Conservation (phyloP, 495 filamentous ascomycete species). For the Penicillium roqueforti region DNA sequence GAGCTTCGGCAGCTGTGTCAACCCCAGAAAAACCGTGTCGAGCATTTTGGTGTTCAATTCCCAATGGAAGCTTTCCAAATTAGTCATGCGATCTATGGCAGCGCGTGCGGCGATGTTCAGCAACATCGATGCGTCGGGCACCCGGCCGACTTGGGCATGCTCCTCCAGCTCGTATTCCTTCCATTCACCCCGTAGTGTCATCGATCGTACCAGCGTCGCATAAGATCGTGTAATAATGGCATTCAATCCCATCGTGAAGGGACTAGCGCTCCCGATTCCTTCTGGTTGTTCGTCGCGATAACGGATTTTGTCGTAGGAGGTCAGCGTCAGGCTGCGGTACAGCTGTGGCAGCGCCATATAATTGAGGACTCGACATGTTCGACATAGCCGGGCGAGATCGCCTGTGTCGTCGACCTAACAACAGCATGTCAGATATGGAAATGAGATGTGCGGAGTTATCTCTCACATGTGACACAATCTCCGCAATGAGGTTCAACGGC, state of each 20-base stretch:
- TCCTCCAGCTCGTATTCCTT: slow-evolving; percentile 55
- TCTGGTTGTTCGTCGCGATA: slow-evolving; percentile 56
- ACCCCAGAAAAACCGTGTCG: slow-evolving; percentile 53
- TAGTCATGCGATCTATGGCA: slow-evolving; percentile 55
- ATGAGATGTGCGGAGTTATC: slow-evolving; percentile 8
- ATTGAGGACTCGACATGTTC: slow-evolving; percentile 59
- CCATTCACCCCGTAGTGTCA: slow-evolving; percentile 55
- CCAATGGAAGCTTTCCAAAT: slow-evolving; percentile 57
- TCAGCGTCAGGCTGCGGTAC: slow-evolving; percentile 53
- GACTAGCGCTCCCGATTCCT: slow-evolving; percentile 57
- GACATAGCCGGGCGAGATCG: slow-evolving; percentile 55
- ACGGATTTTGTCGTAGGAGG: slow-evolving; percentile 57
- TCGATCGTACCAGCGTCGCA: slow-evolving; percentile 48
- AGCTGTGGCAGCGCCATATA: slow-evolving; percentile 62
- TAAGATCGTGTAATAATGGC: slow-evolving; percentile 54
- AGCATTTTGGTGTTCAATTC: slow-evolving; percentile 60
- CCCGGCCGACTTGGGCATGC: slow-evolving; percentile 51
- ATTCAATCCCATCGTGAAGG: slow-evolving; percentile 61
- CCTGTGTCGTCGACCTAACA: slow-evolving; percentile 52
- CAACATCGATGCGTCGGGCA: slow-evolving; percentile 62
- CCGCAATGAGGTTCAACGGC: slow-evolving; percentile 55
- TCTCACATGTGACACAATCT: slow-evolving; percentile 52
- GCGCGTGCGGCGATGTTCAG: slow-evolving; percentile 56
- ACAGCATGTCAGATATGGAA: slow-evolving; percentile 2
- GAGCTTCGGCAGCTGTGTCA: slow-evolving; percentile 46